These are phyloP conservation scores for Phanerodontia chrysosporium DNA, from an alignment of 768 basidiomycete genomes.

Conservation along the genomic window DNA sequence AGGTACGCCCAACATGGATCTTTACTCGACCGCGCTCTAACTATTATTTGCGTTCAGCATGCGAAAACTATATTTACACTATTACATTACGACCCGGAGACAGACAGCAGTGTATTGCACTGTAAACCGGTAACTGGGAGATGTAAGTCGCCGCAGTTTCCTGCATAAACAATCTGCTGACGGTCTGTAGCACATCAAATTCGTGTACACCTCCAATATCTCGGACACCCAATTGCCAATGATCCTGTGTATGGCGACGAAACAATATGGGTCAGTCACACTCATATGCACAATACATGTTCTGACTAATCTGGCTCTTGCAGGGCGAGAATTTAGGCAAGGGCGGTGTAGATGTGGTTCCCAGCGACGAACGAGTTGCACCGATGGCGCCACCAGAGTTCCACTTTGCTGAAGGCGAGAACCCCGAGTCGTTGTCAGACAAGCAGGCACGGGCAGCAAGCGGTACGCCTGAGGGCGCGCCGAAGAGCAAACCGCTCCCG, in stretches of 20 bases:
- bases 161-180: neutral
- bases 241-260: slow-evolving; percentile 88
- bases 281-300: too few relatives aligned
- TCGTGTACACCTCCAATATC: slow-evolving; percentile 91
- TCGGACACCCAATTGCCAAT: slow-evolving; percentile 92
- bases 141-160: slow-evolving; percentile 50
- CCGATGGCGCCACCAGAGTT: slow-evolving; percentile 49
- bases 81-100: slow-evolving; percentile 73
- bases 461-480: neutral
- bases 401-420: slow-evolving; percentile 22
- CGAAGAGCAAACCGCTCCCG: slow-evolving; percentile 50
- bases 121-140: slow-evolving; percentile 90
- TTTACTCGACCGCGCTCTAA: neutral
- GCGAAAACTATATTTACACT: slow-evolving; percentile 88
- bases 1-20: slow-evolving; percentile 43
- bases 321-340: slow-evolving; percentile 70
- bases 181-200: slow-evolving; percentile 82
- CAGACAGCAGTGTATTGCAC: slow-evolving; percentile 81
- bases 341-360: slow-evolving; percentile 75
- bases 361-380: slow-evolving; percentile 60
- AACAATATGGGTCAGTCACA: slow-evolving; percentile 68
- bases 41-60: slow-evolving; percentile 38
- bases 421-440: slow-evolving; percentile 20
- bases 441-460: too few relatives aligned
- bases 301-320: too few relatives aligned